A percentile compares a stretch with the other conserved stretches of the same genome.
phyloP scores from a whole-genome alignment of 768 basidiomycete species.

The Mycena alexandri region DNA sequence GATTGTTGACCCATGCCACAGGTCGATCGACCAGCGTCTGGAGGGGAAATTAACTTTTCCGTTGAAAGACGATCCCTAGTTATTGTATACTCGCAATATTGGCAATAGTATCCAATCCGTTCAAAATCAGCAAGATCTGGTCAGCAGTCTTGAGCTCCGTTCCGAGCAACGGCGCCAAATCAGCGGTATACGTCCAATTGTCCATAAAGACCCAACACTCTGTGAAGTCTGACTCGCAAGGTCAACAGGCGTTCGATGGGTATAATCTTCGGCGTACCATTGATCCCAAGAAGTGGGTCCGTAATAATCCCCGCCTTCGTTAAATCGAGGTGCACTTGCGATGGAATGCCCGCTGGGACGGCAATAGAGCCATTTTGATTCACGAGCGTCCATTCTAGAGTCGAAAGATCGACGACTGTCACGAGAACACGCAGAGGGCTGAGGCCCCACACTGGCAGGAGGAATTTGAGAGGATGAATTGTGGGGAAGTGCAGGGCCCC shows the following conservation, averaged over 20 bases:
- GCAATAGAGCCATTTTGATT: slow-evolving; percentile 67
- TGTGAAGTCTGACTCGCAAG: slow-evolving; percentile 56
- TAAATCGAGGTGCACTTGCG: slow-evolving; percentile 68
- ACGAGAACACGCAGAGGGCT: slow-evolving; percentile 26
- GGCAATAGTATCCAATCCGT: slow-evolving; percentile 69
- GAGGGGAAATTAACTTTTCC: background rate
- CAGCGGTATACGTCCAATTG: slow-evolving; percentile 72
- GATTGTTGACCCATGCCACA: slow-evolving; percentile 71
- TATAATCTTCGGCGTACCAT: slow-evolving; percentile 52
- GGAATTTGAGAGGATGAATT: background rate
- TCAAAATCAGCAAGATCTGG: slow-evolving; percentile 61
- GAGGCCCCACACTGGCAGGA: background rate
- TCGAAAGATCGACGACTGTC: slow-evolving; percentile 56
- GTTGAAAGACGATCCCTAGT: too few relatives aligned
- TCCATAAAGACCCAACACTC: slow-evolving; percentile 59
- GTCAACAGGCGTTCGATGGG: background rate
- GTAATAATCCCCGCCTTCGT: slow-evolving; percentile 64
- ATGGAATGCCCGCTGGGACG: slow-evolving; percentile 64
- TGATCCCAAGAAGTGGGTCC: slow-evolving; percentile 65
- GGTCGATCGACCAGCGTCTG: slow-evolving; percentile 65
- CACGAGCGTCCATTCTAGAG: slow-evolving; percentile 64
- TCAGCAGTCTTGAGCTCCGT: slow-evolving; percentile 38
- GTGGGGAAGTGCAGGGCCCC: too few relatives aligned
- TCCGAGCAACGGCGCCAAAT: slow-evolving; percentile 58
- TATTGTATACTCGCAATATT: slow-evolving; percentile 61